These are phyloP conservation scores for Insectozyma bohioensis DNA, from an alignment of 1,139 yeast genomes.

Conservation along the genomic window DNA sequence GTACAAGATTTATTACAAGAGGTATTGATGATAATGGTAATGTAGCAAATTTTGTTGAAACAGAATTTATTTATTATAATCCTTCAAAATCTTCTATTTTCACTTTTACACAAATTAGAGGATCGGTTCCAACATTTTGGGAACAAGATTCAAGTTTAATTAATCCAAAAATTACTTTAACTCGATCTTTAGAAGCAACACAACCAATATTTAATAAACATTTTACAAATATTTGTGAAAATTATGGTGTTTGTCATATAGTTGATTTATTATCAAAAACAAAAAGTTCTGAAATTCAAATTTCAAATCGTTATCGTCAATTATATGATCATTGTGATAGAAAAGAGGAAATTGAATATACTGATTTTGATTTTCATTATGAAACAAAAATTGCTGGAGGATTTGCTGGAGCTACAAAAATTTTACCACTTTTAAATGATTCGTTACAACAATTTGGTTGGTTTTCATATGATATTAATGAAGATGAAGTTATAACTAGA, in stretches of 20 bases:
- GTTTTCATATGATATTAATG: conserved; percentile 60
- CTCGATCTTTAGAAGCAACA: conserved; percentile 88
- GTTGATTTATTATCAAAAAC: conserved; percentile 76
- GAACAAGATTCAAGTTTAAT: conserved; percentile 90
- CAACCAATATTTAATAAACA: conserved; percentile 88
- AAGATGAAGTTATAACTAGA: conserved; percentile 55
- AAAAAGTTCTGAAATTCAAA: conserved; percentile 72
- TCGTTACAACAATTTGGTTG: conserved; percentile 79
- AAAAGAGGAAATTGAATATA: conserved; percentile 54
- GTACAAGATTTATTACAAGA: conserved; percentile 89
- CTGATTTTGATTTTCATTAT: conserved; percentile 91
- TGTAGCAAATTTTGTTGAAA: conserved; percentile 95
- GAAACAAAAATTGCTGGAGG: conserved; percentile 85
- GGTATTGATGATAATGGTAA: conserved; percentile 95
- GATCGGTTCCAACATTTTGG: conserved; percentile 97
- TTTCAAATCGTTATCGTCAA: conserved; percentile 65
- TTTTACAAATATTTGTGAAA: conserved; percentile 63
- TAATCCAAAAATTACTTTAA: conserved; percentile 81
- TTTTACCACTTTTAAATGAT: conserved; percentile 61
- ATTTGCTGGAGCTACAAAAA: conserved; percentile 76
- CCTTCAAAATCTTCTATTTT: conserved; percentile 48
- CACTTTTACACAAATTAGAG: conserved; percentile 85
- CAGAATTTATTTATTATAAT: conserved; percentile 73
- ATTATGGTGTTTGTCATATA: conserved; percentile 84
- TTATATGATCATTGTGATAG: conserved; percentile 48